Evolutionary conservation across 257 asterid species (phyloP).

Genomic region (Solanum neorickii): DNA sequence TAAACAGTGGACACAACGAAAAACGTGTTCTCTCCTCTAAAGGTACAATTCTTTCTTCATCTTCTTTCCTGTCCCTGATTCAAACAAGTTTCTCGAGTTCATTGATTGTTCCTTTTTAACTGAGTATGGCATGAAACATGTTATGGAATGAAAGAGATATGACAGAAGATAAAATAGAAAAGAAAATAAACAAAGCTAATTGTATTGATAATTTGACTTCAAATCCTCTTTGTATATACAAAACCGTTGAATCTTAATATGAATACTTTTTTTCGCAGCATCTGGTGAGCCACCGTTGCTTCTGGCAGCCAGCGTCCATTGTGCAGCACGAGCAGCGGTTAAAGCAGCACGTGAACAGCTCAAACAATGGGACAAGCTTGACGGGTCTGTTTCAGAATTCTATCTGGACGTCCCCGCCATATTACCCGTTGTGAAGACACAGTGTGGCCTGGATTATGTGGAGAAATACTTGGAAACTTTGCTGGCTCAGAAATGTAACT

Average conservation of each 20-base stretch:
- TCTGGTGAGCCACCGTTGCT: conserved; percentile 81
- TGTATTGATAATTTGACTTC: not conserved
- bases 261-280: conserved; percentile 26
- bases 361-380: conserved; percentile 36
- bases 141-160: not conserved
- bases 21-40: conserved; percentile 69
- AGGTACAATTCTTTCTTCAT: conserved; percentile 24
- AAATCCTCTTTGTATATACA: not conserved
- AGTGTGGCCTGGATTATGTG: conserved; percentile 44
- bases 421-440: conserved; percentile 58
- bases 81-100: not conserved
- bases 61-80: not conserved
- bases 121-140: not conserved
- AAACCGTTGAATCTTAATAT: not conserved
- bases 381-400: conserved; percentile 31
- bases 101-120: not conserved
- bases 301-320: conserved; percentile 64
- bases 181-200: not conserved
- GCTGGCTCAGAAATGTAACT: not conserved
- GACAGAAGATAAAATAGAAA: not conserved
- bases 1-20: conserved; percentile 55
- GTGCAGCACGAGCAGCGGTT: conserved; percentile 71
- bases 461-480: conserved; percentile 34
- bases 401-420: conserved; percentile 55
- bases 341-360: conserved; percentile 55